A percentile compares a stretch with the other conserved stretches of the same genome.
Conservation (phyloP, 495 filamentous ascomycete genomes). For the Diplogelasinospora grovesii region DNA sequence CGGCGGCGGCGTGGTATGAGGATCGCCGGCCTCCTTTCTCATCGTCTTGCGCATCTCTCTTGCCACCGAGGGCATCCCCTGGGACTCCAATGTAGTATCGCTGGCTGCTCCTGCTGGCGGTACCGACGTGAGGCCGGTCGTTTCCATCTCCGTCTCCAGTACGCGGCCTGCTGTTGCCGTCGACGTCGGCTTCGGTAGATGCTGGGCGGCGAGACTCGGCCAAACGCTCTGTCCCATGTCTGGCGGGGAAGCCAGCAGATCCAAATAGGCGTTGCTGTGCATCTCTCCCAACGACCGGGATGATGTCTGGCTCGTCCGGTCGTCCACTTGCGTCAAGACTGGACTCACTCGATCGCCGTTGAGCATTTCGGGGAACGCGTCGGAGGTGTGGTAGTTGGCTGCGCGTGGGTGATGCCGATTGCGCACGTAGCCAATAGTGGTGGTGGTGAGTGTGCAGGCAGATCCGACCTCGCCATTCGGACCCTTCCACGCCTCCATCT, state of each 20-base stretch:
- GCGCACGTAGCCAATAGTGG: conserved; percentile 46
- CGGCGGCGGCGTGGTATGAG: not conserved
- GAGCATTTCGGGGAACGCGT: conserved; percentile 10
- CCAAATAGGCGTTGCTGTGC: conserved; percentile 15
- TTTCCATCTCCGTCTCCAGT: not conserved
- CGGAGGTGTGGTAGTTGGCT: conserved; percentile 15
- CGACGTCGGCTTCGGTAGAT: conserved; percentile 13
- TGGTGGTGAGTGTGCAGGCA: conserved; percentile 51
- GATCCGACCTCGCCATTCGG: conserved; percentile 17
- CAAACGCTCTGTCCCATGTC: conserved; percentile 26
- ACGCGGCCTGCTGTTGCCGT: not conserved
- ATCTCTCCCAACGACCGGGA: conserved; percentile 6
- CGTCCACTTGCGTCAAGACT: not conserved
- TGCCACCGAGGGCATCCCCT: conserved; percentile 5
- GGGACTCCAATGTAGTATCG: conserved; percentile 20
- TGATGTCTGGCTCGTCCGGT: conserved; percentile 9
- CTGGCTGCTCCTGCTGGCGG: conserved; percentile 14
- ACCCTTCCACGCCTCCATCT: conserved; percentile 8
- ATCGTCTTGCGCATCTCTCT: conserved; percentile 25
- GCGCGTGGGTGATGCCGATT: conserved; percentile 7
- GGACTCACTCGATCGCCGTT: conserved; percentile 3
- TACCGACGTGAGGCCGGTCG: conserved; percentile 4
- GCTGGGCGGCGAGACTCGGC: conserved; percentile 25
- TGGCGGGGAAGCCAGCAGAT: conserved; percentile 26
- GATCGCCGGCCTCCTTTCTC: conserved; percentile 7